Evolutionary conservation across 495 filamentous ascomycete species (phyloP), one percentile per base, ranked within the genome.

Genomic region (Saxophila tyrrhenica): DNA sequence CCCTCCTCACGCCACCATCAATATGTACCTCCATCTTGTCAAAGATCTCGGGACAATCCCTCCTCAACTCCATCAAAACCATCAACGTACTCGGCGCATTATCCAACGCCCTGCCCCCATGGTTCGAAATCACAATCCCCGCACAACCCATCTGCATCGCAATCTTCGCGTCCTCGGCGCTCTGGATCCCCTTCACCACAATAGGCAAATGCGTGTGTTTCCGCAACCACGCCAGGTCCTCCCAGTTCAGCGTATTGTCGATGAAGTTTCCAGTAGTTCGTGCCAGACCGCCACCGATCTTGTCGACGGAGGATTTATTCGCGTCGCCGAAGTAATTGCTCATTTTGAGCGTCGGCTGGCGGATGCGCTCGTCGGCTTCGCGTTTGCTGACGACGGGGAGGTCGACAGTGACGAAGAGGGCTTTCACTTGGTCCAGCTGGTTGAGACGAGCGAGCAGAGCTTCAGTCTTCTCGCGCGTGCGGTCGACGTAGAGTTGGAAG

Each of bases 401-500:
- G 44, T 71, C 68, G 29, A 66, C 67, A 2, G 68, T 71, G 11
- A 71, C 54, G 55, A 66, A 63, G 2, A 71, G 42, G 21, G 67
- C 68, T 49, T 65, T 65, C 46, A 65, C 60, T 25, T 58, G 59
- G 22, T 65, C 50, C 17, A 58, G 22, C 3, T 17, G 19, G 11
- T 50, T 32, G 16, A 64, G 25, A 17, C 35, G 29, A 15, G 45
- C 23, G 0, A 94, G 69, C 11, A 92, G 70, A 0, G 67, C 71
- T 46, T 80, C 84, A 7, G 53, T 52, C 57, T 86, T 86, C 42
- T 69, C 50, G 1, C 86, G 76, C 55, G 87, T 75, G 41, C 79
- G 80, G 66, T 91, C 83, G 50, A 92, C 86, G 61, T 94, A 94
- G 38, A 94, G 69, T 60, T 92, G 88, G 61, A 89, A 83, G 71